Conservation (phyloP, 768 basidiomycete species). For the Pholiota conissans region DNA sequence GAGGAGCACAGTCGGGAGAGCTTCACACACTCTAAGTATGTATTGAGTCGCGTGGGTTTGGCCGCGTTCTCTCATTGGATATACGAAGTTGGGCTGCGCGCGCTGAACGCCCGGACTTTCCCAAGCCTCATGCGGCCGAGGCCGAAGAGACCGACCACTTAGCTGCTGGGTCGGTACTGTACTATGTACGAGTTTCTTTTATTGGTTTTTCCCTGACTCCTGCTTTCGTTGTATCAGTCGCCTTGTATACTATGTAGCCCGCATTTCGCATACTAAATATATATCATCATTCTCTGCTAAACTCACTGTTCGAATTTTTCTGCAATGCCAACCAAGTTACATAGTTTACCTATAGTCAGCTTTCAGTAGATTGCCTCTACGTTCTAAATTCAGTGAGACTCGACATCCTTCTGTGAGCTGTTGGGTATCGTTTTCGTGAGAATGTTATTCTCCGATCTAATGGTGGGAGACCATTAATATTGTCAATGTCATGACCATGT, state of each 20-base stretch:
- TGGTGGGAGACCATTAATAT: too few species aligned
- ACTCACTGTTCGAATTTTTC: too few species aligned
- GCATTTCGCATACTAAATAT: neutral
- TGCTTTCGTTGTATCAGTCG: constrained; percentile 1
- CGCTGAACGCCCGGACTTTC: neutral
- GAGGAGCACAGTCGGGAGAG: neutral
- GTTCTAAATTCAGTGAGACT: too few species aligned
- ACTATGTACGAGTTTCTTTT: neutral
- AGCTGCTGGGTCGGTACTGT: too few species aligned
- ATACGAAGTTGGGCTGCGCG: neutral
- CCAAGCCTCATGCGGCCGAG: neutral
- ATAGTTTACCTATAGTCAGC: too few species aligned
- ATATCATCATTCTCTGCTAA: too few species aligned
- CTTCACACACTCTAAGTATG: neutral
- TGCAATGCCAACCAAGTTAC: too few species aligned
- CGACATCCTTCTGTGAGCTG: too few species aligned
- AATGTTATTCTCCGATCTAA: too few species aligned
- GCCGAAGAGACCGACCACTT: neutral
- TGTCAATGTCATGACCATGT: too few species aligned
- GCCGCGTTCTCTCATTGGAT: neutral
- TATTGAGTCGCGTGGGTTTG: neutral
- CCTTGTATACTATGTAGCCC: neutral
- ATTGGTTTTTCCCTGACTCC: neutral
- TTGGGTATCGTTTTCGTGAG: too few species aligned
- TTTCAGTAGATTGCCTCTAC: too few species aligned